Percentiles rank a stretch among this genome's conserved stretches.
Evolutionary conservation across 2,329 filamentous ascomycete species (phyloP).

Genomic region (Exophiala xenobiotica): DNA sequence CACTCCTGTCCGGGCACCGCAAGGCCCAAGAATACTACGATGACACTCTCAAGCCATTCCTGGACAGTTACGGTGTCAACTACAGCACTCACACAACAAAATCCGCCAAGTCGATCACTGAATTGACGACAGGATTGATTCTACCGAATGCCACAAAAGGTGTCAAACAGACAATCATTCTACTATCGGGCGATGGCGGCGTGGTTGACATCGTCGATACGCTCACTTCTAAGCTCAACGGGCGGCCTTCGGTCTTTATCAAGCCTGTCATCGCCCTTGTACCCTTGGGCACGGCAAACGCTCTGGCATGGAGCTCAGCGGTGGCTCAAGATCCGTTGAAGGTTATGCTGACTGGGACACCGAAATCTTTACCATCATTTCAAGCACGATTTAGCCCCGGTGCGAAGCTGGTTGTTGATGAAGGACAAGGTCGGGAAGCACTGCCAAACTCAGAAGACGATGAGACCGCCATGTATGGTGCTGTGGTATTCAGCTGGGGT

Average conservation of each 20-base stretch:
- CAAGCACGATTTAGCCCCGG: conserved; percentile 57
- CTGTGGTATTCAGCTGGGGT: conserved; percentile 85
- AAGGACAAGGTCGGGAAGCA: conserved; percentile 44
- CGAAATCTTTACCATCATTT: conserved; percentile 62
- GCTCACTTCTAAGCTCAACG: conserved; percentile 39
- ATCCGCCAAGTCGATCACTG: conserved; percentile 61
- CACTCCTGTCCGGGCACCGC: conserved; percentile 64
- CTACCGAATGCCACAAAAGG: conserved; percentile 51
- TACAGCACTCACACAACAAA: conserved; percentile 63
- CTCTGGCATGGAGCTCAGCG: conserved; percentile 35
- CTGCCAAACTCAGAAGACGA: conserved; percentile 14
- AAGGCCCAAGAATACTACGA: conserved; percentile 58
- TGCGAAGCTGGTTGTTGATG: conserved; percentile 46
- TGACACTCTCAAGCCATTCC: conserved; percentile 55
- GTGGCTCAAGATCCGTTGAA: conserved; percentile 27
- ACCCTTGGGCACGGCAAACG: conserved; percentile 53
- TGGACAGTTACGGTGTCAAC: conserved; percentile 48
- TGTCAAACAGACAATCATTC: conserved; percentile 61
- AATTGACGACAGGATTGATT: conserved; percentile 57
- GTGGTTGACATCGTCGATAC: conserved; percentile 79
- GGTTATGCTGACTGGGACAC: conserved; percentile 56
- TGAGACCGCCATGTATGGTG: conserved; percentile 56
- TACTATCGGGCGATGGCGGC: conserved; percentile 87
- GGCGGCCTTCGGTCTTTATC: conserved; percentile 32
- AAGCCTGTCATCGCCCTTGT: conserved; percentile 59